Evolutionary conservation across 1,284 basidiomycete species (phyloP).

Genomic region (Naganishia cerealis): DNA sequence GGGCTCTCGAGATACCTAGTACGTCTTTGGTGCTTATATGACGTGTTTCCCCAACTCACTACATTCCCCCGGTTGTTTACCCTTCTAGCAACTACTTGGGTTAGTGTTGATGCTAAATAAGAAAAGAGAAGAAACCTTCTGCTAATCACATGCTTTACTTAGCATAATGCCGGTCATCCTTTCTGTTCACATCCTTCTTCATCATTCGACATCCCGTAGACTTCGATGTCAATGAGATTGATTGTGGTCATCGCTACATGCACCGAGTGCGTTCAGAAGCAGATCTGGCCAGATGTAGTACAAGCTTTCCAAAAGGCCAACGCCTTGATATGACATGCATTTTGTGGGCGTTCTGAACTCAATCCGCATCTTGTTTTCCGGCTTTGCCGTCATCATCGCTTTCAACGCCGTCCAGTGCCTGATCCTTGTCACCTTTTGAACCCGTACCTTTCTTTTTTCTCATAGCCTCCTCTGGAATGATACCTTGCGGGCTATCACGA

Average conservation of each 20-base stretch:
- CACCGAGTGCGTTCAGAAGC: neutral
- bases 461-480: constrained; percentile 29
- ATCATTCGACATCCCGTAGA: neutral
- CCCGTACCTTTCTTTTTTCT: constrained; percentile 22
- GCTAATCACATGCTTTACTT: neutral
- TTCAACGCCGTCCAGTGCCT: constrained; percentile 16
- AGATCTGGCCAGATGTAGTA: neutral
- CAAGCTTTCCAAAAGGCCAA: neutral
- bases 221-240: neutral
- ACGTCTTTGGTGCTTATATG: neutral
- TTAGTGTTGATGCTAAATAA: neutral
- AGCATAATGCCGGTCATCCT: neutral
- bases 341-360: neutral
- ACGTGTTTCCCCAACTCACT: neutral
- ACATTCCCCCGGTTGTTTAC: neutral
- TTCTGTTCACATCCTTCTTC: neutral
- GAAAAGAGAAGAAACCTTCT: neutral
- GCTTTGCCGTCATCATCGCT: constrained; percentile 29
- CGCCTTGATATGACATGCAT: neutral
- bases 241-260: neutral
- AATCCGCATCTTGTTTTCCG: constrained; percentile 19
- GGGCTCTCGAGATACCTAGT: constrained; percentile 55
- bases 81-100: constrained; percentile 27
- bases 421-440: constrained; percentile 10
- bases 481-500: constrained; percentile 17